These are phyloP conservation scores for Graphilbum fragrans DNA, from an alignment of 2,329 filamentous ascomycete genomes.

Conservation along the genomic window DNA sequence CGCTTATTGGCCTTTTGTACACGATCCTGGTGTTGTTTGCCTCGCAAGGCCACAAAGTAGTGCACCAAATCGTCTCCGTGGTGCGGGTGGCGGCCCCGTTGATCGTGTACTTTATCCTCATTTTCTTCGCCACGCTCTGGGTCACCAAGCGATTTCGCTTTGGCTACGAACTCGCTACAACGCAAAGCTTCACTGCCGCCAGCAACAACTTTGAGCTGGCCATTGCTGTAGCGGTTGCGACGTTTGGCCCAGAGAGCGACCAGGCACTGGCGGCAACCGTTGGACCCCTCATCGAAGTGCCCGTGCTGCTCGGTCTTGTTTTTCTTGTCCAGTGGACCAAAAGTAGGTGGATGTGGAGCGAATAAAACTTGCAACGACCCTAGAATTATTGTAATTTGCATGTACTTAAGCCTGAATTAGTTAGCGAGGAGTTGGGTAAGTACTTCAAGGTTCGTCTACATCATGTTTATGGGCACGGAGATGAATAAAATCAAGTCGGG, in stretches of 20 bases:
- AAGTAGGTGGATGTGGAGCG: too few relatives aligned
- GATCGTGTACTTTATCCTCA: constrained; percentile 64
- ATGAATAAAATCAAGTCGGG: too few relatives aligned
- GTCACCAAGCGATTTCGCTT: constrained; percentile 56
- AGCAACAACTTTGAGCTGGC: constrained; percentile 92
- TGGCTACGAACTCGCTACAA: constrained; percentile 56
- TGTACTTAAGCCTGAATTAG: too few relatives aligned
- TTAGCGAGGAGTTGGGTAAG: too few relatives aligned
- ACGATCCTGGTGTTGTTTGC: constrained; percentile 82
- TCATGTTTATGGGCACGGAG: too few relatives aligned
- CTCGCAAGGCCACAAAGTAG: constrained; percentile 63
- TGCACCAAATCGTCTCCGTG: constrained; percentile 74
- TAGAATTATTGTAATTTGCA: too few relatives aligned
- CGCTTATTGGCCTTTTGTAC: constrained; percentile 72
- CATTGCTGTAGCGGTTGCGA: constrained; percentile 76
- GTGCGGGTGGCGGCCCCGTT: constrained; percentile 70
- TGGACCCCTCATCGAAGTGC: constrained; percentile 77
- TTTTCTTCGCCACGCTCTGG: constrained; percentile 60
- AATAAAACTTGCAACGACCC: too few relatives aligned
- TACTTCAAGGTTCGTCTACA: too few relatives aligned
- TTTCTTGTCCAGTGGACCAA: constrained; percentile 58
- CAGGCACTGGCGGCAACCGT: constrained; percentile 76
- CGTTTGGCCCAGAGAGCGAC: constrained; percentile 65
- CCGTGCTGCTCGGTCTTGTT: constrained; percentile 65
- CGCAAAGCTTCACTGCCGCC: constrained; percentile 78